phyloP scores from a whole-genome alignment of 352 stramenopile species.

The Phytopythium vexans region DNA sequence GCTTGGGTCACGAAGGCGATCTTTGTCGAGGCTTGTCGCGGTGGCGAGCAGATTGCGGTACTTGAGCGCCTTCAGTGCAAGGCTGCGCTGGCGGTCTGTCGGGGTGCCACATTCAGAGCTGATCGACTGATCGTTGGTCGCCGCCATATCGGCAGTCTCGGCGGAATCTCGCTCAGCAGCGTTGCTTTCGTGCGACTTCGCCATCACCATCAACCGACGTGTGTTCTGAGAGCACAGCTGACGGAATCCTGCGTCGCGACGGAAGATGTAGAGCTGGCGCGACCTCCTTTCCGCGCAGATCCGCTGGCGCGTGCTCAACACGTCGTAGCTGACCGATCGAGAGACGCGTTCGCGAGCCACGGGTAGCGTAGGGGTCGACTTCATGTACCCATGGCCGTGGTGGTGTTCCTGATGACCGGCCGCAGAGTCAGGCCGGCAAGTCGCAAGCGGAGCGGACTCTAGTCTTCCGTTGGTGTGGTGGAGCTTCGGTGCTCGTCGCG shows the following conservation, averaged over 20 bases:
- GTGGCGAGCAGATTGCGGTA: conserved; percentile 27
- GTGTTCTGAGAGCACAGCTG: conserved; percentile 23
- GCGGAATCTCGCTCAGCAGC: background rate
- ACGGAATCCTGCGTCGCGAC: conserved; percentile 22
- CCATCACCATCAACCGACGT: conserved; percentile 21
- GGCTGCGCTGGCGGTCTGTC: conserved; percentile 16
- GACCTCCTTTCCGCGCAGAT: background rate
- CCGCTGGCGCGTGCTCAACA: background rate
- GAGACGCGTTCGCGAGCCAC: too few relatives aligned
- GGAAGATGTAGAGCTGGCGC: conserved; percentile 21
- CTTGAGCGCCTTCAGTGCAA: conserved; percentile 33
- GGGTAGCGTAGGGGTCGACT: too few relatives aligned
- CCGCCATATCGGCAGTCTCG: background rate
- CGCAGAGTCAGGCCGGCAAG: too few relatives aligned
- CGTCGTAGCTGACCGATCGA: background rate
- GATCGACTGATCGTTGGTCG: background rate
- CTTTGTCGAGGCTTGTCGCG: conserved; percentile 23
- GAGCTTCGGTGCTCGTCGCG: conserved; percentile 22
- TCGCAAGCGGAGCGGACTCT: conserved; percentile 1
- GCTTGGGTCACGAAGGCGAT: conserved; percentile 20
- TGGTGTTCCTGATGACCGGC: too few relatives aligned
- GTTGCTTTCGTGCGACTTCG: conserved; percentile 1
- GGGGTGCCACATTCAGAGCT: background rate
- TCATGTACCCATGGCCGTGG: too few relatives aligned
- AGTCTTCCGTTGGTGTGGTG: conserved; percentile 24